Base-by-base conservation (phyloP, 2,329 filamentous ascomycete genomes). In the Chrysosporium queenslandicum region DNA sequence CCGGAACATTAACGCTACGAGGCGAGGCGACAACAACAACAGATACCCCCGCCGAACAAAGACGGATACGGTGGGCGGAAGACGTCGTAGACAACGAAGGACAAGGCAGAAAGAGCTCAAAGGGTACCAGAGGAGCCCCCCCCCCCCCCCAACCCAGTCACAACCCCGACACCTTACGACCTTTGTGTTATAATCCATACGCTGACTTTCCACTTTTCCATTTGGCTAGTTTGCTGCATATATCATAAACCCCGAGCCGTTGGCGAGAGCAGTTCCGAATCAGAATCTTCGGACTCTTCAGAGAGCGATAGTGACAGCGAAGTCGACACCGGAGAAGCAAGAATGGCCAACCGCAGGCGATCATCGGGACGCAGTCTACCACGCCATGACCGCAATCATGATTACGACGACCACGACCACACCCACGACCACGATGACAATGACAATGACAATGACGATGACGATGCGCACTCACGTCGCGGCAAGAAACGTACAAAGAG, bases 61-160 rank as follows among this genome's bases (percentile, higher is more conserved):
- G 57, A 30, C 81, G 81, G 46, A 92, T 98, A 52, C 83, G 86
- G 68, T 98, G 92, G 92, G 88, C 88, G 5, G 87, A 92, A 63
- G 85, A 87, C 63, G 90, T 96, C 5, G 77, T 98, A 2, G 90
- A 98, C 70, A 98, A 98, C 64, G 92, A 98, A 70, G 88, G 88
- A 3, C 78, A 97, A 68, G 89, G 89, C 6, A 86, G 87, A 70
- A 98, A 97, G 73, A 91, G 82, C 58, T 94, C 87, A 16, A 98
- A 98, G 80, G 87, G 88, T 91, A 68, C n/a, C 7, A 2, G 29
- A n/a, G 5, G 12, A 34, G 14, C 16, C n/a, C n/a, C n/a, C n/a
- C n/a, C n/a, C n/a, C n/a, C n/a, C n/a, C n/a, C n/a, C n/a, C n/a
- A n/a, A n/a, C n/a, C n/a, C n/a, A n/a, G n/a, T n/a, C n/a, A n/a